phyloP scores from a whole-genome alignment of 306 rosid genomes.

The Cucurbita moschata region DNA sequence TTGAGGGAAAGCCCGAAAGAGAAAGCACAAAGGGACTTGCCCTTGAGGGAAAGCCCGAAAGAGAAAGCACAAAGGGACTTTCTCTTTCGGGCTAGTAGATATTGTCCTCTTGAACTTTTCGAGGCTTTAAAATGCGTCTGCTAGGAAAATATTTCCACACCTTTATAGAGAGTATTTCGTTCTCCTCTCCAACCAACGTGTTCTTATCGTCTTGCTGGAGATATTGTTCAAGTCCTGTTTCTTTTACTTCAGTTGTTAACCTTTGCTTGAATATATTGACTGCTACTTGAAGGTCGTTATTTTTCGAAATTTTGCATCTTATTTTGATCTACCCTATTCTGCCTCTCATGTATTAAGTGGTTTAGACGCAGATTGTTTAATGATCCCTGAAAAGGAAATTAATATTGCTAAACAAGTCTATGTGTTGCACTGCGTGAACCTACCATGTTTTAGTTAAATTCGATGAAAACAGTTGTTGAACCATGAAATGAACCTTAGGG shows the following conservation, averaged over 20 bases:
- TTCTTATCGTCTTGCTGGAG: background rate
- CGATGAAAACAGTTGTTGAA: no score
- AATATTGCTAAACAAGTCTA: background rate
- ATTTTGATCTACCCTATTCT: background rate
- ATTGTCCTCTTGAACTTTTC: no score
- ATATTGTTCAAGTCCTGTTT: background rate
- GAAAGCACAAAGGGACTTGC: no score
- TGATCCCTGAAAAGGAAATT: background rate
- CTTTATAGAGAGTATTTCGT: no score
- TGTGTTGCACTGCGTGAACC: background rate
- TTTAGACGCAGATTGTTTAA: background rate
- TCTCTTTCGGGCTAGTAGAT: no score
- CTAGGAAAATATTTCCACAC: no score
- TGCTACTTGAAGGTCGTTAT: background rate
- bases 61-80: no score
- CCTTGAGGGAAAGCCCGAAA: no score
- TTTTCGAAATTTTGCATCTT: background rate
- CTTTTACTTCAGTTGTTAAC: background rate
- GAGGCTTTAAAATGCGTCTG: no score
- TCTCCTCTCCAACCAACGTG: no score
- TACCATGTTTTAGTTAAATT: background rate
- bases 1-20: no score
- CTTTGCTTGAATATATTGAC: background rate
- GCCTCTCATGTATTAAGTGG: background rate
- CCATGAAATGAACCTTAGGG: no score